These are phyloP conservation scores for Aspergillus kassunensis DNA, from an alignment of 495 filamentous ascomycete genomes.

Conservation along the genomic window DNA sequence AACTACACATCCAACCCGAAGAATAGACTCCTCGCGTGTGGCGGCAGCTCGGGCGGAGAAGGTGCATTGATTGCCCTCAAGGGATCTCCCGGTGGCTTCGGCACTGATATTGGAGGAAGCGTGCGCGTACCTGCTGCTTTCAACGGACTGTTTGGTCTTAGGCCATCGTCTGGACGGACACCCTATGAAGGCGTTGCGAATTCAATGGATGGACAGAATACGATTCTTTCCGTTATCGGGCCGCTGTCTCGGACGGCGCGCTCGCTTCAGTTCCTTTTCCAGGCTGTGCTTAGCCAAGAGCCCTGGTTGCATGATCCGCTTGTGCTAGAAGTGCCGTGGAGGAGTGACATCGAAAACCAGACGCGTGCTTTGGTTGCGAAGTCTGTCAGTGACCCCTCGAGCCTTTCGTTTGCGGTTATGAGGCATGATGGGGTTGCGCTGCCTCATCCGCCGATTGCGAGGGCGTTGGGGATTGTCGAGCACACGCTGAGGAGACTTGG, in stretches of 20 bases:
- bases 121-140: conserved; percentile 65
- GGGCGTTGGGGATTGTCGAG: conserved; percentile 51
- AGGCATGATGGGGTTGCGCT: conserved; percentile 45
- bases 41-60: conserved; percentile 62
- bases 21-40: conserved; percentile 45
- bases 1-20: conserved; percentile 48
- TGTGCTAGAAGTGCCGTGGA: conserved; percentile 60
- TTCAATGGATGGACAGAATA: conserved; percentile 57
- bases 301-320: conserved; percentile 66
- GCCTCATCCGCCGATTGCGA: conserved; percentile 51
- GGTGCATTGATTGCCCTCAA: conserved; percentile 52
- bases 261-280: conserved; percentile 51
- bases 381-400: conserved; percentile 22
- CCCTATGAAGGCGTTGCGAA: conserved; percentile 44
- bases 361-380: conserved; percentile 39
- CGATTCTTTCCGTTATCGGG: conserved; percentile 55
- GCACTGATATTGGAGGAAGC: conserved; percentile 71
- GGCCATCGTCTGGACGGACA: conserved; percentile 43
- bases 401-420: conserved; percentile 52
- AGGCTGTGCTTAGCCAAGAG: conserved; percentile 48
- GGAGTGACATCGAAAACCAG: conserved; percentile 45
- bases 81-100: conserved; percentile 54
- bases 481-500: conserved; percentile 48
- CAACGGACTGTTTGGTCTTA: conserved; percentile 56
- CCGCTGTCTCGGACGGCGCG: conserved; percentile 48